Evolutionary conservation across 2,329 filamentous ascomycete genomes (phyloP), one percentile per base, ranked within the genome.

Genomic region (Penicillium sp.): DNA sequence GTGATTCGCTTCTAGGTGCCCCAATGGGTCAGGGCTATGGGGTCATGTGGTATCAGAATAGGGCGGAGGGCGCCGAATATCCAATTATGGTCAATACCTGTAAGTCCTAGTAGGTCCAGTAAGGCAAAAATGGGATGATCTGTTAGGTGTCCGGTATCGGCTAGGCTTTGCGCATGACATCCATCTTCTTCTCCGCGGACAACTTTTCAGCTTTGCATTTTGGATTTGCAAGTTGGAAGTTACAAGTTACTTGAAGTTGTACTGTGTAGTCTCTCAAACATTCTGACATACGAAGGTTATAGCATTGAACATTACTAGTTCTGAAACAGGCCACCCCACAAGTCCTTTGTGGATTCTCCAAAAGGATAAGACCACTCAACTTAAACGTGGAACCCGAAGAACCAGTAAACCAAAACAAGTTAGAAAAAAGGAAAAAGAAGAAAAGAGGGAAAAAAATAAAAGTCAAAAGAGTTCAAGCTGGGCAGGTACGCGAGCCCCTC

Each of bases 401-500:
- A 52, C 54, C 47, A 50, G 56, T 42, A 50, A 42, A 27, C 50
- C 57, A 42, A 56, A 56, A 54, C 51, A 54, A 56, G 47, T 46
- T 43, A 60, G 54, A 56, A 45, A 51, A 42, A 52, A 53, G 40
- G 23, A 50, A 51, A 56, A 58, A 52, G 62, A 58, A 17, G 15
- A 17, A 29, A 37, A 54, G 38, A 33, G 52, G 48, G 56, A 57
- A 52, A 31, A 52, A 51, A 57, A 58, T 6, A 25, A 62, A 58
- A 63, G 57, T 54, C 46, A 60, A 56, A 33, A 58, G 63, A 59
- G 52, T 51, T 41, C 8, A 43, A 43, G 8, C 31, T 33, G 31
- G 31, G 31, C 31, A 15, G 37, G 48, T 33, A 59, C 37, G 46
- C 27, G 49, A 56, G 61, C 57, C 65, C 63, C 64, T 56, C 54